These are phyloP conservation scores for Hypericum androsaemum DNA, from an alignment of 345 rosid species.

Conservation along the genomic window DNA sequence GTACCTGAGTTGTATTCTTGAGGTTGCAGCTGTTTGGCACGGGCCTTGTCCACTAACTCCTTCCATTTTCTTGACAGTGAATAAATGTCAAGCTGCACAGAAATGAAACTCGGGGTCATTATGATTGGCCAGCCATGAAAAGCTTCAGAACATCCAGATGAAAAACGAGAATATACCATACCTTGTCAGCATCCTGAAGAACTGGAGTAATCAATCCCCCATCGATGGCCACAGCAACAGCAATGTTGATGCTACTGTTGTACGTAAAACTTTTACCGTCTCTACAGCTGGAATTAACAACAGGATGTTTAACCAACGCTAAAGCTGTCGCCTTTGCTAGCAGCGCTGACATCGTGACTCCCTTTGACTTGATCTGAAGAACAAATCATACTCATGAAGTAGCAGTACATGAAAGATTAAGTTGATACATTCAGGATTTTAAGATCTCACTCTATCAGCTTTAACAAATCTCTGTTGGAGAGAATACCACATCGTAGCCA, in stretches of 20 bases:
- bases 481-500: too few relatives aligned
- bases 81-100: conserved; percentile 67
- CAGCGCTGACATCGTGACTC: conserved; percentile 93
- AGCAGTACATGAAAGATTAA: background rate
- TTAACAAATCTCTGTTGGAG: too few relatives aligned
- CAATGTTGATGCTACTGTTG: conserved; percentile 75
- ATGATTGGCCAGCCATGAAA: background rate
- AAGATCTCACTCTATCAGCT: too few relatives aligned
- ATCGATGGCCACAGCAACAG: conserved; percentile 93
- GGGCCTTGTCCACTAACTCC: conserved; percentile 90
- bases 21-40: conserved; percentile 92
- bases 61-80: conserved; percentile 95
- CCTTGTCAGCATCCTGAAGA: conserved; percentile 97
- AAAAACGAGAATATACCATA: conserved; percentile 28
- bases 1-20: conserved; percentile 84
- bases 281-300: conserved; percentile 75
- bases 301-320: conserved; percentile 74
- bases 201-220: conserved; percentile 94
- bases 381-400: background rate
- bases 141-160: background rate
- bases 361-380: conserved; percentile 80
- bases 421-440: background rate
- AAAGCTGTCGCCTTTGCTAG: conserved; percentile 91
- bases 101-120: background rate
- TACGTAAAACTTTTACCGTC: conserved; percentile 88